Percentiles rank a stretch among this genome's conserved stretches.
These are phyloP conservation scores for Shiraia sp. DNA, from an alignment of 2,329 filamentous ascomycete genomes.

Conservation along the genomic window DNA sequence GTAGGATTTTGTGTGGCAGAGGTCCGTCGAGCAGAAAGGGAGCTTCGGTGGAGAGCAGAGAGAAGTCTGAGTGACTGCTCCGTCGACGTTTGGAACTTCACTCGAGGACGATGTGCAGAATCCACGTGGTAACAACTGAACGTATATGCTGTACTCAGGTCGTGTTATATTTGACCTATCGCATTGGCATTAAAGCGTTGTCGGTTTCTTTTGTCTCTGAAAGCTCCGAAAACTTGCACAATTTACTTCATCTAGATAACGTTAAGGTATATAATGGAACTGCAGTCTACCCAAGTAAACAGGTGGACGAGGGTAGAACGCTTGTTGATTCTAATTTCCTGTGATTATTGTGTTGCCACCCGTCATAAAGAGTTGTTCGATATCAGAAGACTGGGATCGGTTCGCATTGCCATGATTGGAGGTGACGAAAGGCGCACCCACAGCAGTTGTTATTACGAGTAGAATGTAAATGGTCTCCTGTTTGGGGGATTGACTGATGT, in stretches of 20 bases:
- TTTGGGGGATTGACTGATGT: too few species aligned
- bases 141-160: neutral
- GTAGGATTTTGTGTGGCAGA: conserved; percentile 49
- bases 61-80: conserved; percentile 44
- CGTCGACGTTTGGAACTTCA: conserved; percentile 46
- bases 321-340: too few species aligned
- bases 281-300: too few species aligned
- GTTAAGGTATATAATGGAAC: conserved; percentile 4
- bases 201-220: neutral
- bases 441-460: too few species aligned
- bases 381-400: too few species aligned
- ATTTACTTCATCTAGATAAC: conserved; percentile 1
- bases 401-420: too few species aligned
- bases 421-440: too few species aligned
- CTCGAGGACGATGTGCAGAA: conserved; percentile 28
- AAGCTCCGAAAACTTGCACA: neutral
- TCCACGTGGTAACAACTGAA: neutral
- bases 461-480: too few species aligned
- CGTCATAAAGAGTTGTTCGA: too few species aligned
- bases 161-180: neutral
- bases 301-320: too few species aligned
- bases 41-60: conserved; percentile 45
- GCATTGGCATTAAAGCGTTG: conserved; percentile 12
- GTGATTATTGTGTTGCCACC: too few species aligned
- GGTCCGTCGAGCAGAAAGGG: conserved; percentile 42